A percentile compares a stretch with the other conserved stretches of the same genome.
Evolutionary conservation across 257 asterid species (phyloP).

Genomic region (Handroanthus guayacan): DNA sequence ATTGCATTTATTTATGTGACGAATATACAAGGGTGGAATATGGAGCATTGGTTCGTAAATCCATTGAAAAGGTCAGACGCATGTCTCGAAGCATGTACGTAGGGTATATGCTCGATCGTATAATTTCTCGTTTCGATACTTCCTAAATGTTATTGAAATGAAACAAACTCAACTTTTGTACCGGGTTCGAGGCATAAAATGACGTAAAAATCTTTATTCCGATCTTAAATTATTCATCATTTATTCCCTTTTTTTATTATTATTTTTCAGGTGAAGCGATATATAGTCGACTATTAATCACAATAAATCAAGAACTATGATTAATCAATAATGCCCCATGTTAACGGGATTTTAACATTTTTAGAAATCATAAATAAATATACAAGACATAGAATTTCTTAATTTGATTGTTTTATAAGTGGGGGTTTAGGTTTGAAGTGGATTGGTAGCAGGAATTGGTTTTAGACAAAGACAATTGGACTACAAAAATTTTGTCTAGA

Average conservation of each 20-base stretch:
- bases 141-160: not conserved
- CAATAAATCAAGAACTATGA: not conserved
- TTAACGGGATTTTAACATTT: too few relatives aligned
- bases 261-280: not conserved
- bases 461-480: too few relatives aligned
- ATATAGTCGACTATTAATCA: not conserved
- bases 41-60: not conserved
- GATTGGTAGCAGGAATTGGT: too few relatives aligned
- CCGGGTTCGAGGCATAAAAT: not conserved
- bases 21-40: not conserved
- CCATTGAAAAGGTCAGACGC: not conserved
- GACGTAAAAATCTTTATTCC: slow-evolving; percentile 11
- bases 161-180: slow-evolving; percentile 18
- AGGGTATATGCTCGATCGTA: slow-evolving; percentile 18
- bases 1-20: not conserved
- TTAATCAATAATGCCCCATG: not conserved
- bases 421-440: too few relatives aligned
- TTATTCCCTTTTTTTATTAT: not conserved
- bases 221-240: not conserved
- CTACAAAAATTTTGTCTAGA: too few relatives aligned
- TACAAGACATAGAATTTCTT: too few relatives aligned
- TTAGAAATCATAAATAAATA: too few relatives aligned
- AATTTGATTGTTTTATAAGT: too few relatives aligned
- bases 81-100: not conserved
- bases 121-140: slow-evolving; percentile 15